Conservation (phyloP, 306 rosid genomes). For the Cicer yamashitae region DNA sequence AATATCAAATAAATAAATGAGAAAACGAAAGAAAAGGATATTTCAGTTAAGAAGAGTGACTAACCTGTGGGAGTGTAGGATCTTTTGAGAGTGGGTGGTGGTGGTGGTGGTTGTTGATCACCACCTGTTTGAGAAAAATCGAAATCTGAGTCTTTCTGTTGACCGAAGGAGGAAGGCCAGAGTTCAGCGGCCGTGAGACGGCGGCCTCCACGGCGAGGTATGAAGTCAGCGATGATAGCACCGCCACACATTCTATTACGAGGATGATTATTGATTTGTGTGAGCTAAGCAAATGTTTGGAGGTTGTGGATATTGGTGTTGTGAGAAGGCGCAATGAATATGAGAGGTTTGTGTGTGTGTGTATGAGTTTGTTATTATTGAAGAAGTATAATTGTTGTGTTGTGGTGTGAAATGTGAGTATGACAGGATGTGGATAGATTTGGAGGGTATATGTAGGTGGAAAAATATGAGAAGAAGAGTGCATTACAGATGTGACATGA, state of each 20-base stretch:
- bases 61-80: slow-evolving; percentile 55
- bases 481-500: slow-evolving; percentile 35
- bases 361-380: background rate
- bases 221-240: slow-evolving; percentile 69
- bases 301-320: slow-evolving; percentile 7
- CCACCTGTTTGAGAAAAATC: background rate
- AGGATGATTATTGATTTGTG: background rate
- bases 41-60: background rate
- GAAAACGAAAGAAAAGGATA: too few species aligned
- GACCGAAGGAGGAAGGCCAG: slow-evolving; percentile 69
- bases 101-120: slow-evolving; percentile 24
- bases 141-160: slow-evolving; percentile 42
- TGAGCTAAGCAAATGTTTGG: background rate
- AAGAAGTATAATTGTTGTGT: slow-evolving; percentile 11
- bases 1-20: too few species aligned
- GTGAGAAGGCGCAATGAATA: slow-evolving; percentile 6
- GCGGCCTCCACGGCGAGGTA: slow-evolving; percentile 64
- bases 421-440: background rate
- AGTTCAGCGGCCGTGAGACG: slow-evolving; percentile 54
- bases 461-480: background rate
- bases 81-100: slow-evolving; percentile 43
- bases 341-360: background rate
- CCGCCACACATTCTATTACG: slow-evolving; percentile 73
- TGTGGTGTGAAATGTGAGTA: background rate
- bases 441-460: slow-evolving; percentile 50